Evolutionary conservation across 1,284 basidiomycete species (phyloP).

Genomic region (Bjerkandera adusta): DNA sequence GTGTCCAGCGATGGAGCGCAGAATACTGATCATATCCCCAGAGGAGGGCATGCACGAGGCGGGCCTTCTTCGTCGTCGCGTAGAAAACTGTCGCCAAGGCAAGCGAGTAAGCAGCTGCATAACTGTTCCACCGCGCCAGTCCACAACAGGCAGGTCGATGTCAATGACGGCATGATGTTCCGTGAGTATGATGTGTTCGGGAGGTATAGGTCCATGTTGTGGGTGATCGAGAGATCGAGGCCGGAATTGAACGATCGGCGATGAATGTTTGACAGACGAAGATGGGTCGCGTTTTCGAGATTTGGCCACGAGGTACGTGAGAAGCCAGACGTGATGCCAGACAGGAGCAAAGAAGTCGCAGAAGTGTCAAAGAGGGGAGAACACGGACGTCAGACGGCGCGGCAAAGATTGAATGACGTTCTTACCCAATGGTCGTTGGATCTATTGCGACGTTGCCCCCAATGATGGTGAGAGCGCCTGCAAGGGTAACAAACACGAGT

Average conservation of each 20-base stretch:
- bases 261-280: no score
- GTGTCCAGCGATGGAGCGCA: slow-evolving; percentile 34
- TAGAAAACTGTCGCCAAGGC: slow-evolving; percentile 46
- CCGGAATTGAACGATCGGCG: no score
- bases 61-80: slow-evolving; percentile 49
- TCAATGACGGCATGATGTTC: background rate
- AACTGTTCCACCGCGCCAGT: slow-evolving; percentile 35
- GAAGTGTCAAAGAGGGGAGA: background rate
- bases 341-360: background rate
- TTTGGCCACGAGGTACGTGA: no score
- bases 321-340: background rate
- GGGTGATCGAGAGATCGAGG: no score
- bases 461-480: slow-evolving; percentile 46
- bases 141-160: slow-evolving; percentile 1
- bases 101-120: slow-evolving; percentile 59
- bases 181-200: background rate
- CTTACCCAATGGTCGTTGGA: slow-evolving; percentile 53
- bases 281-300: no score
- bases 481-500: slow-evolving; percentile 39
- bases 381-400: no score
- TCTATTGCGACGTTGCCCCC: slow-evolving; percentile 61
- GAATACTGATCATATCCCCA: slow-evolving; percentile 66
- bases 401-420: background rate
- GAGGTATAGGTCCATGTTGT: no score
- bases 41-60: slow-evolving; percentile 49